These are phyloP conservation scores for Podochytrium sp. DNA, from an alignment of 192 early-diverging fungal species.

Conservation along the genomic window DNA sequence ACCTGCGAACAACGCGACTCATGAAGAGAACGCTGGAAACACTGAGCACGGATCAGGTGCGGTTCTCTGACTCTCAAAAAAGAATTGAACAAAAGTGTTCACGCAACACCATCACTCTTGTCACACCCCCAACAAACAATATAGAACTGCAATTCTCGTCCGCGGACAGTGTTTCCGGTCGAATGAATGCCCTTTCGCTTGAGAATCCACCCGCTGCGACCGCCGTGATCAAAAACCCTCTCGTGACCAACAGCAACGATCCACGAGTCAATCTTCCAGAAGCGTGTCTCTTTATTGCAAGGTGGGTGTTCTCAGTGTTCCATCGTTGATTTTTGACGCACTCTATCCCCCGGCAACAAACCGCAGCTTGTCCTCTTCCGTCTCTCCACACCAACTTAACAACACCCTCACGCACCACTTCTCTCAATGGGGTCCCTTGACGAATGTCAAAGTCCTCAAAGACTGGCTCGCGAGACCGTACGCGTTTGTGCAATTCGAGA, in stretches of 20 bases:
- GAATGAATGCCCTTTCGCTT: not conserved
- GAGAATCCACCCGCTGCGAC: not conserved
- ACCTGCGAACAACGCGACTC: too few species aligned
- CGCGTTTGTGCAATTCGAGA: slow-evolving; percentile 78
- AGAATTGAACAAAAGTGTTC: too few species aligned
- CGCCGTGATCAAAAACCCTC: not conserved
- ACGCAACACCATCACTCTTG: too few species aligned
- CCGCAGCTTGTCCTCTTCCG: slow-evolving; percentile 55
- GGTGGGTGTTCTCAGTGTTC: slow-evolving; percentile 42
- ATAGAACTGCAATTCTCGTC: too few species aligned
- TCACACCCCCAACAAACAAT: too few species aligned
- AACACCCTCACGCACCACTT: slow-evolving; percentile 64
- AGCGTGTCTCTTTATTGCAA: slow-evolving; percentile 78
- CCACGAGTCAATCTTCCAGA: slow-evolving; percentile 37
- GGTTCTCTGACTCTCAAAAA: too few species aligned
- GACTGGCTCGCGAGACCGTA: slow-evolving; percentile 75
- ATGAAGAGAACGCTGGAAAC: too few species aligned
- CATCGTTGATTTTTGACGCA: not conserved
- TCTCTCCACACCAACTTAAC: slow-evolving; percentile 57
- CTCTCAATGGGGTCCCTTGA: slow-evolving; percentile 61
- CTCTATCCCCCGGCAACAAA: not conserved
- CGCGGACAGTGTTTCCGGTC: not conserved
- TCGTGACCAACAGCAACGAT: slow-evolving; percentile 13
- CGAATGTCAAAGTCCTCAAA: slow-evolving; percentile 75
- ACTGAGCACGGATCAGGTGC: too few species aligned